Evolutionary conservation across 108 stramenopile species (phyloP).

Genomic region (Schizochytrium sp.): DNA sequence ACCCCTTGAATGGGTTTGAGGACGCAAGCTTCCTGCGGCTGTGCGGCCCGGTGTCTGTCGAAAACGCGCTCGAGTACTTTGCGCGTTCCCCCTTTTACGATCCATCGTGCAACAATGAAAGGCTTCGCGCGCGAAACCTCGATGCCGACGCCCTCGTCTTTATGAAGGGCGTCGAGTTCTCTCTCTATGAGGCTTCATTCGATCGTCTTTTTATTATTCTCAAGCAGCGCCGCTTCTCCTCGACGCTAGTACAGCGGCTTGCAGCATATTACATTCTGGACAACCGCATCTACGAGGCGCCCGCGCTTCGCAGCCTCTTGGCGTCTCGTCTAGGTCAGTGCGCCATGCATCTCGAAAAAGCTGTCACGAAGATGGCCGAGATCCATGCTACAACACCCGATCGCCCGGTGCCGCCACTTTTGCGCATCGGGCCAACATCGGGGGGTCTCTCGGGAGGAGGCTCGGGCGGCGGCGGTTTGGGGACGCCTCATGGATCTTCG

Average conservation of each 20-base stretch:
- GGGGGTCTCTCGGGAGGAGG: too few species aligned
- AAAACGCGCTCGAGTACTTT: conserved; percentile 17
- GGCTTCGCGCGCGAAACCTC: conserved; percentile 16
- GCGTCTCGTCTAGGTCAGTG: neutral
- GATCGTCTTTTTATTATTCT: neutral
- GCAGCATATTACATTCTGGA: neutral
- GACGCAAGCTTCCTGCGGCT: neutral
- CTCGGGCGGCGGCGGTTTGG: too few species aligned
- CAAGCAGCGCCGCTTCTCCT: neutral
- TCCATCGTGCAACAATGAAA: neutral
- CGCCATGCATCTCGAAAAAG: neutral
- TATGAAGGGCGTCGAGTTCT: conserved; percentile 1
- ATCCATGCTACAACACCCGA: neutral
- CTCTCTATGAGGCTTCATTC: neutral
- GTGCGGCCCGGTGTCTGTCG: neutral
- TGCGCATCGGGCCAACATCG: neutral
- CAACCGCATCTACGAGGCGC: conserved; percentile 1
- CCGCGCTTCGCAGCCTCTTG: neutral
- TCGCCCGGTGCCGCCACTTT: neutral
- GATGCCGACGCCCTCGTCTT: conserved; percentile 28
- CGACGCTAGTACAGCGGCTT: neutral
- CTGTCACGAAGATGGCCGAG: neutral
- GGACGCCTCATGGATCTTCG: too few species aligned
- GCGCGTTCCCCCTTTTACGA: neutral
- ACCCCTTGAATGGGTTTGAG: neutral